A percentile compares a stretch with the other conserved stretches of the same genome.
Evolutionary conservation across 1,284 basidiomycete genomes (phyloP).

Genomic region (Peniophora sp.): DNA sequence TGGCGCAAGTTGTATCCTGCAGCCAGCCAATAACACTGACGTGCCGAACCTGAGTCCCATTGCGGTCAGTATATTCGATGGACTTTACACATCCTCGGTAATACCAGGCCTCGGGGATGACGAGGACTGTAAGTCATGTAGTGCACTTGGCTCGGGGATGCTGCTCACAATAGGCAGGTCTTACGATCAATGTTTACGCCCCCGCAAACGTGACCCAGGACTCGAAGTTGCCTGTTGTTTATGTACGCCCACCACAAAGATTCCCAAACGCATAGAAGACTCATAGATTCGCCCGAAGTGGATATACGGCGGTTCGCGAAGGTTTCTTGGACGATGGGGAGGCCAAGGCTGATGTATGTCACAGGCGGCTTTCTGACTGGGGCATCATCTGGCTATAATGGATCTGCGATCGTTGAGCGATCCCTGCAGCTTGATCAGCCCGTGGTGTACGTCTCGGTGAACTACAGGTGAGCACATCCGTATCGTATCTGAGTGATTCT

Average conservation of each 20-base stretch:
- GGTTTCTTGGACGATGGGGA: background rate
- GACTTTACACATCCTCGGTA: no score
- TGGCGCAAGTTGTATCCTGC: constrained; percentile 1
- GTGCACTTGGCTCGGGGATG: no score
- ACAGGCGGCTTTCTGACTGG: background rate
- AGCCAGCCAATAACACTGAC: background rate
- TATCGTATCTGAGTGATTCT: background rate
- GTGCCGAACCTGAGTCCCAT: no score
- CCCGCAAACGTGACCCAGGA: background rate
- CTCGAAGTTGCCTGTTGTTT: background rate
- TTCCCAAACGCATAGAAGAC: background rate
- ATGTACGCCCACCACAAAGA: background rate
- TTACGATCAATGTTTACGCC: background rate
- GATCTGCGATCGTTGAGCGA: constrained; percentile 17
- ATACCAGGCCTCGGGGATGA: background rate
- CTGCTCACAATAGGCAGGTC: background rate
- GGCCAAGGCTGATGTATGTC: background rate
- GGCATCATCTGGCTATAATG: background rate
- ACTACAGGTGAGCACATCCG: background rate
- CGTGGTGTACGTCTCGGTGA: constrained; percentile 17
- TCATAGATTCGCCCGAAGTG: constrained; percentile 6
- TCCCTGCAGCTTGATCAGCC: constrained; percentile 29
- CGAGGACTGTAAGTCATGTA: background rate
- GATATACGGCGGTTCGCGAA: constrained; percentile 15
- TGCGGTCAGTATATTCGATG: no score